Evolutionary conservation across 305 asterid species (phyloP).

Genomic region (Fraxinus sp.): DNA sequence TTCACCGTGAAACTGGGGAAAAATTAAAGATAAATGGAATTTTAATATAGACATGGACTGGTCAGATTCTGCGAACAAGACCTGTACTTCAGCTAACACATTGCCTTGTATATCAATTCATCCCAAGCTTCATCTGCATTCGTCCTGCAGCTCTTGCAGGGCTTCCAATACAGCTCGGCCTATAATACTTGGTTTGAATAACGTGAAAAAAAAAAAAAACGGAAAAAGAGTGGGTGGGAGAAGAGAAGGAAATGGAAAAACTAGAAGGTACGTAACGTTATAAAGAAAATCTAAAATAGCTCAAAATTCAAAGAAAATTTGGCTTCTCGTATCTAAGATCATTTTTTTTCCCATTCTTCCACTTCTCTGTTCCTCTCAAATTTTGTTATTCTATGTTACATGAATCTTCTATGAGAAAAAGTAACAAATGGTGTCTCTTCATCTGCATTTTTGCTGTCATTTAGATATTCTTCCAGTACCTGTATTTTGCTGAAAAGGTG

Average conservation of each 20-base stretch:
- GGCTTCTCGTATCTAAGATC: not conserved
- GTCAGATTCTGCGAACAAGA: conserved; percentile 6
- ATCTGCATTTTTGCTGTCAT: not conserved
- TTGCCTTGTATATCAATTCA: not conserved
- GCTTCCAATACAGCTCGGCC: not conserved
- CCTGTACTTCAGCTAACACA: not conserved
- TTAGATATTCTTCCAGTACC: not conserved
- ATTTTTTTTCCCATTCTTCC: not conserved
- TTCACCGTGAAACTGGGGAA: conserved; percentile 17
- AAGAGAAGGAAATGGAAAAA: conserved; percentile 15
- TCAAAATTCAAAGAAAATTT: not conserved
- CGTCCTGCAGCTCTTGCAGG: not conserved
- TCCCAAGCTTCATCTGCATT: conserved; percentile 17
- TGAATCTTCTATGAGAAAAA: not conserved
- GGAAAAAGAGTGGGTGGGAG: not conserved
- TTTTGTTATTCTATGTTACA: conserved; percentile 5
- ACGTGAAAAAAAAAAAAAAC: not conserved
- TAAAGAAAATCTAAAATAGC: not conserved
- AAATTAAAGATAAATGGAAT: conserved; percentile 10
- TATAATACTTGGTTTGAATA: not conserved
- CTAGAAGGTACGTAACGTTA: conserved; percentile 1
- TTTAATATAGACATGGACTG: conserved; percentile 9
- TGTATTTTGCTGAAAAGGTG: not conserved
- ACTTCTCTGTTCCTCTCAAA: not conserved
- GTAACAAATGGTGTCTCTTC: not conserved